Evolutionary conservation across 2,329 filamentous ascomycete species (phyloP), one percentile per base, ranked within the genome.

Genomic region (Diaporthe eres): DNA sequence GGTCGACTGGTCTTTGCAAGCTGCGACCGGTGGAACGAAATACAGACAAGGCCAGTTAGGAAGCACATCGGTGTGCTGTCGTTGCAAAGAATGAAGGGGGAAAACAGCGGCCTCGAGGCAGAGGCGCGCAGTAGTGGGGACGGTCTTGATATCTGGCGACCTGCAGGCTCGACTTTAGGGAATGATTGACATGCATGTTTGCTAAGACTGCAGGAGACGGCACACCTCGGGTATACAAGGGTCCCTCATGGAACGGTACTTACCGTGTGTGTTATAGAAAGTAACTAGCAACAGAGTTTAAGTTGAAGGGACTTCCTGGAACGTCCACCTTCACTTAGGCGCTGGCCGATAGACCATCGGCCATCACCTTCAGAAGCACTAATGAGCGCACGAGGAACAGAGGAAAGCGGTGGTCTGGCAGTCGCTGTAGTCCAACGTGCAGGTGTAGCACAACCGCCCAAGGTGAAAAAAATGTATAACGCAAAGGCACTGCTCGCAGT

Each of bases 71-170:
- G 65, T 53, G 49, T 70, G 65, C 34, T 55, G 47, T 70, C 34
- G 49, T 70, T 70, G 65, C n/a, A 55, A 70, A 70, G 34, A 70
- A 70, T 70, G 65, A 55, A 70, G 49, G 51, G 65, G 34, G 10
- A 28, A 55, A 70, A 39, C 63, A 17, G 65, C 49, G 49, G 65
- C 47, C 49, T 70, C 31, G 34, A 70, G 47, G 65, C 49, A 28
- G 42, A 39, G 47, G 71, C 8, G 63, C 39, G 37, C 57, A 67
- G 28, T 61, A 39, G 44, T 60, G 44, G 60, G 57, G 63, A 61
- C 34, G 31, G 37, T 58, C 63, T 76, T 72, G 75, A 72, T 76
- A 75, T 72, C 63, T 70, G 61, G 51, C 51, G 68, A 72, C 57
- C 49, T 57, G 47, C 67, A 55, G 47, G 60, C 58, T 55, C 28